Percentiles rank a stretch among this genome's conserved stretches.
These are phyloP conservation scores for Epichloe sibirici DNA, from an alignment of 2,329 filamentous ascomycete species.

Conservation along the genomic window DNA sequence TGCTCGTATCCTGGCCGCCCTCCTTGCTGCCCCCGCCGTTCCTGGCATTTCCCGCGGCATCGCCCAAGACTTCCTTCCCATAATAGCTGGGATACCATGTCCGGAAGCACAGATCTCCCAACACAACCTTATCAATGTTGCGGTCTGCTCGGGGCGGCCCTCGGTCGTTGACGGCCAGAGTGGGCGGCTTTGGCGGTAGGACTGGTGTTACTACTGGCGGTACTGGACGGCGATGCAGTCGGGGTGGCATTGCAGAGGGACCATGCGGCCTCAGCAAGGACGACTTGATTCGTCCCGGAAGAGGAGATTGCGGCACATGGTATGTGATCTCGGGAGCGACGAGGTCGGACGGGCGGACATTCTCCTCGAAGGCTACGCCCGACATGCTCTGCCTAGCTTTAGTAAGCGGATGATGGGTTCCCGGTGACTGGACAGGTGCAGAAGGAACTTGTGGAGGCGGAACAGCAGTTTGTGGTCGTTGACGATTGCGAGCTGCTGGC, in stretches of 20 bases:
- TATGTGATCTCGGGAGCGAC: constrained; percentile 30
- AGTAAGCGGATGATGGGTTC: neutral
- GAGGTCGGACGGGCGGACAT: constrained; percentile 21
- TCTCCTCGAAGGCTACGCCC: constrained; percentile 9
- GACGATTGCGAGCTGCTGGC: constrained; percentile 13
- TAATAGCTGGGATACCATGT: constrained; percentile 94
- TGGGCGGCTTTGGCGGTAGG: constrained; percentile 23
- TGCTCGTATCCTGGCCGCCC: constrained; percentile 16
- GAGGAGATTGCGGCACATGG: constrained; percentile 24
- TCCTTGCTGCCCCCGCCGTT: constrained; percentile 15
- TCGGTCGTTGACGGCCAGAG: constrained; percentile 16
- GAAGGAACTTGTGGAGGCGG: constrained; percentile 1
- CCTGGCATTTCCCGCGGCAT: constrained; percentile 23
- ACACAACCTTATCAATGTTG: constrained; percentile 76
- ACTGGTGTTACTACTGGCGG: constrained; percentile 20
- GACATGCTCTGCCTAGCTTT: constrained; percentile 4
- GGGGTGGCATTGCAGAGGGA: constrained; percentile 19
- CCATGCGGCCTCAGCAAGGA: constrained; percentile 23
- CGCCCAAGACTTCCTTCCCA: constrained; percentile 54
- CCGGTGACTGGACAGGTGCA: constrained; percentile 1
- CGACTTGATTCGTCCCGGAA: constrained; percentile 14
- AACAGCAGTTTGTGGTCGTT: constrained; percentile 6
- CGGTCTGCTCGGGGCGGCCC: constrained; percentile 41
- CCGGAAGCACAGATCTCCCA: constrained; percentile 73
- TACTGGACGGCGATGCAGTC: constrained; percentile 16